Evolutionary conservation across 2,329 filamentous ascomycete species (phyloP).

Genomic region (Claviceps sorghi): DNA sequence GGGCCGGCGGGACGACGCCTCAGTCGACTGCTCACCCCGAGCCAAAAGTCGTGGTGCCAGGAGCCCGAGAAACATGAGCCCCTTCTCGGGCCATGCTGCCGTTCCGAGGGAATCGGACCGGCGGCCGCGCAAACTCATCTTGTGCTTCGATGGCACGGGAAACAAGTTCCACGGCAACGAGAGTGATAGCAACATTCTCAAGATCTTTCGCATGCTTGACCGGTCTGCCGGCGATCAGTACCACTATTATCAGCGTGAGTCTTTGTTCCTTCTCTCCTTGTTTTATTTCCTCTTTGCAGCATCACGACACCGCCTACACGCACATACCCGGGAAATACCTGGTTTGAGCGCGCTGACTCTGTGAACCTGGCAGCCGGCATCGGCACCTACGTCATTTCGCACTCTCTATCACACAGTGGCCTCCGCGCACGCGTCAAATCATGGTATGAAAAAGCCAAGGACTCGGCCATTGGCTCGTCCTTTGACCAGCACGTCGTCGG

Average conservation of each 20-base stretch:
- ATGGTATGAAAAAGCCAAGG: conserved; percentile 60
- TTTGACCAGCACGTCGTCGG: conserved; percentile 75
- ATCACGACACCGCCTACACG: too few relatives aligned
- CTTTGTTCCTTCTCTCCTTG: neutral
- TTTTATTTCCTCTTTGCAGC: neutral
- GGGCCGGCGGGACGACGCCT: neutral
- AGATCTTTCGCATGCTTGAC: conserved; percentile 57
- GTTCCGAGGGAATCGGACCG: neutral
- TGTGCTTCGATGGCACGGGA: conserved; percentile 50
- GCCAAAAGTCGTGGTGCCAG: neutral
- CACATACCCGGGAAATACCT: neutral
- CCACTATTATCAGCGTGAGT: conserved; percentile 48
- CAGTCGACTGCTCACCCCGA: neutral
- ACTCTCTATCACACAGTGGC: conserved; percentile 42
- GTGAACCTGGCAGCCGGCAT: conserved; percentile 41
- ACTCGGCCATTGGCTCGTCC: conserved; percentile 64
- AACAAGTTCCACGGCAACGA: conserved; percentile 51
- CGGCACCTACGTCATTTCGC: conserved; percentile 55
- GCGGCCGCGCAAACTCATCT: conserved; percentile 32
- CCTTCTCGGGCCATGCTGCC: neutral
- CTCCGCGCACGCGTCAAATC: conserved; percentile 42
- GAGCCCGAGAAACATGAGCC: conserved; percentile 2
- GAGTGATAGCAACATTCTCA: conserved; percentile 51
- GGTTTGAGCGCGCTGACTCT: neutral
- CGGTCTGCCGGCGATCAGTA: conserved; percentile 46